phyloP scores from a whole-genome alignment of 495 filamentous ascomycete species.

The Peziza echinospora region DNA sequence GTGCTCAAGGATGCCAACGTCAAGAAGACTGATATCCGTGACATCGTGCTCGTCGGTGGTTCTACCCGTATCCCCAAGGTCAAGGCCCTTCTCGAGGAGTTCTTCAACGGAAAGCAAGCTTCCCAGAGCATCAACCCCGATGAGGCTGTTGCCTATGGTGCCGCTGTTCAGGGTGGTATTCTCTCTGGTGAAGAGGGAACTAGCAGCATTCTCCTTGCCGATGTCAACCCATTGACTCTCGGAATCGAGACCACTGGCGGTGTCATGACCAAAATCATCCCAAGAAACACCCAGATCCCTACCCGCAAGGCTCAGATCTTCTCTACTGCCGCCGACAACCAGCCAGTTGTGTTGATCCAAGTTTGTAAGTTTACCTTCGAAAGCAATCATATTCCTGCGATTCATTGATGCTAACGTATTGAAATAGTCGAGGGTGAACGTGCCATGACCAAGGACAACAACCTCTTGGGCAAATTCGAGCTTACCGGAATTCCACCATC shows the following conservation, averaged over 20 bases:
- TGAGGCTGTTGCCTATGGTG: slow-evolving; percentile 93
- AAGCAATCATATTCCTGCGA: slow-evolving; percentile 8
- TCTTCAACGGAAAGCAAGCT: slow-evolving; percentile 80
- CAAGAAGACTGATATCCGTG: slow-evolving; percentile 66
- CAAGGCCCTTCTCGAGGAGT: slow-evolving; percentile 83
- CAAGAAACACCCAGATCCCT: slow-evolving; percentile 85
- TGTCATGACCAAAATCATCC: slow-evolving; percentile 95
- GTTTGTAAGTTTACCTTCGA: slow-evolving; percentile 29
- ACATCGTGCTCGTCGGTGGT: slow-evolving; percentile 80
- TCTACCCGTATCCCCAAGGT: slow-evolving; percentile 97
- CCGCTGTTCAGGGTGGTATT: slow-evolving; percentile 92
- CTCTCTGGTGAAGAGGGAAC: slow-evolving; percentile 70
- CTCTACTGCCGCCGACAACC: slow-evolving; percentile 94
- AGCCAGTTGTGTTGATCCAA: slow-evolving; percentile 92
- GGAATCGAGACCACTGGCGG: slow-evolving; percentile 97
- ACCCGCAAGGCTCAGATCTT: slow-evolving; percentile 96
- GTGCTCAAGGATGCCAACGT: slow-evolving; percentile 82
- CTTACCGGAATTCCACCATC: slow-evolving; percentile 86
- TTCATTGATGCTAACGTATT: no score
- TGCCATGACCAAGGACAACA: slow-evolving; percentile 91
- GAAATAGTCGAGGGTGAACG: slow-evolving; percentile 58
- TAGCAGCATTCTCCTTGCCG: slow-evolving; percentile 69
- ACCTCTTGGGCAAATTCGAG: slow-evolving; percentile 93
- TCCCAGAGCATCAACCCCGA: slow-evolving; percentile 98
- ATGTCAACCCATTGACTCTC: slow-evolving; percentile 93